A percentile compares a stretch with the other conserved stretches of the same genome.
These are phyloP conservation scores for Hansenula lynferdii DNA, from an alignment of 1,139 yeast genomes.

Conservation along the genomic window DNA sequence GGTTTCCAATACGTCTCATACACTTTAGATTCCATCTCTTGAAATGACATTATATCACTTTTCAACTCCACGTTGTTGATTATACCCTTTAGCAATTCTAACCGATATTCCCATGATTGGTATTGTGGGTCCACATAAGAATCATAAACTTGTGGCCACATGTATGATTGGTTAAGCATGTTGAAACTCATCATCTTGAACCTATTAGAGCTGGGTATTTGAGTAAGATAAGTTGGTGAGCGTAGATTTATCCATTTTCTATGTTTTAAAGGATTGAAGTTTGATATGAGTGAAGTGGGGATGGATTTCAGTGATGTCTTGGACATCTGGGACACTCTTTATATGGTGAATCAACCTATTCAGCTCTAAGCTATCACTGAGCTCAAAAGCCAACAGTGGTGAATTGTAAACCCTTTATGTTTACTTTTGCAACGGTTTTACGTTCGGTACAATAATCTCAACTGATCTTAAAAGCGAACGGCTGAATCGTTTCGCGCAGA, in stretches of 20 bases:
- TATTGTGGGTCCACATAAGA: conserved; percentile 40
- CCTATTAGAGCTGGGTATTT: conserved; percentile 5
- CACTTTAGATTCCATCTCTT: conserved; percentile 50
- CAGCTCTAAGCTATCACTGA: too few species aligned
- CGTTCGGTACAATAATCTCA: too few species aligned
- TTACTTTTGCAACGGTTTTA: not conserved
- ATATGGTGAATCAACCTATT: too few species aligned
- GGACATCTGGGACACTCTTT: not conserved
- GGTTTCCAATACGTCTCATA: conserved; percentile 41
- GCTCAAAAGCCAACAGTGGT: too few species aligned
- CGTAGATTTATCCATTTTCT: conserved; percentile 11
- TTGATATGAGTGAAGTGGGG: not conserved
- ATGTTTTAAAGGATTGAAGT: conserved; percentile 6
- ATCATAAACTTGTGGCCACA: conserved; percentile 50
- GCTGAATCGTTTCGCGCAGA: too few species aligned
- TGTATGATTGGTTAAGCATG: conserved; percentile 48
- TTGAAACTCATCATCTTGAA: conserved; percentile 45
- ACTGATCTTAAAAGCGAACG: conserved; percentile 4
- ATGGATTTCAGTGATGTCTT: not conserved
- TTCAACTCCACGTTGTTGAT: conserved; percentile 33
- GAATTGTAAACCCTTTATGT: too few species aligned
- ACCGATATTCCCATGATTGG: conserved; percentile 45
- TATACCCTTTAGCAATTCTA: conserved; percentile 36
- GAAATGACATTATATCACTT: conserved; percentile 57
- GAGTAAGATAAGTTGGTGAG: not conserved